A percentile compares a stretch with the other conserved stretches of the same genome.
phyloP scores from a whole-genome alignment of 306 rosid genomes.

The Sicyos edulis region DNA sequence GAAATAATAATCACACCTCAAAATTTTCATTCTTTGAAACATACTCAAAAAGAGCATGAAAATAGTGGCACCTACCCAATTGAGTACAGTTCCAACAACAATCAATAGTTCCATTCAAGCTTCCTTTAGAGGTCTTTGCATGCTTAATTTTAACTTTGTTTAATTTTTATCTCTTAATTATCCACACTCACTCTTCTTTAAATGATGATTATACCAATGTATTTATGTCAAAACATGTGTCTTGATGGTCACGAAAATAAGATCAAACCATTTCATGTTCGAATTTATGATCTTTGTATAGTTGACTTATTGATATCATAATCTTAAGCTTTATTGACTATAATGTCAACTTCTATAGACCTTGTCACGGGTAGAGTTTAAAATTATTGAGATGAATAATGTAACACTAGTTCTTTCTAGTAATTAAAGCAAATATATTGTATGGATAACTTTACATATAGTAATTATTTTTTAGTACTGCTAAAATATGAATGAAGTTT shows the following conservation, averaged over 20 bases:
- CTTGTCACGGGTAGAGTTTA: not conserved
- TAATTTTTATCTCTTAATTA: not conserved
- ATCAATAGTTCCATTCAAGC: constrained; percentile 21
- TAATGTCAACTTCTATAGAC: not conserved
- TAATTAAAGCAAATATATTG: no score
- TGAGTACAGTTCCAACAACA: constrained; percentile 16
- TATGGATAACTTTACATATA: no score
- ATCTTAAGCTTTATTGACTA: no score
- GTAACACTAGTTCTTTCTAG: no score
- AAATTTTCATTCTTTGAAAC: not conserved
- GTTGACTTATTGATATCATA: not conserved
- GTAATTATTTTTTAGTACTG: no score
- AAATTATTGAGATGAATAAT: not conserved
- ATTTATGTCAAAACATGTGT: no score
- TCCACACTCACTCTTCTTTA: not conserved
- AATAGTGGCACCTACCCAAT: no score
- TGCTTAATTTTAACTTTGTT: not conserved
- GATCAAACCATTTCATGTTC: no score
- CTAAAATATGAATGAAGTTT: not conserved
- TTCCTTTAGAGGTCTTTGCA: not conserved
- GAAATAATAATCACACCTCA: not conserved
- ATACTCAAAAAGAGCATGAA: not conserved
- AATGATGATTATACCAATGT: not conserved
- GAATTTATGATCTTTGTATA: not conserved
- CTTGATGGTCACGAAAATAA: no score